Evolutionary conservation across 768 basidiomycete species (phyloP).

Genomic region (Tephrocybe sp.): DNA sequence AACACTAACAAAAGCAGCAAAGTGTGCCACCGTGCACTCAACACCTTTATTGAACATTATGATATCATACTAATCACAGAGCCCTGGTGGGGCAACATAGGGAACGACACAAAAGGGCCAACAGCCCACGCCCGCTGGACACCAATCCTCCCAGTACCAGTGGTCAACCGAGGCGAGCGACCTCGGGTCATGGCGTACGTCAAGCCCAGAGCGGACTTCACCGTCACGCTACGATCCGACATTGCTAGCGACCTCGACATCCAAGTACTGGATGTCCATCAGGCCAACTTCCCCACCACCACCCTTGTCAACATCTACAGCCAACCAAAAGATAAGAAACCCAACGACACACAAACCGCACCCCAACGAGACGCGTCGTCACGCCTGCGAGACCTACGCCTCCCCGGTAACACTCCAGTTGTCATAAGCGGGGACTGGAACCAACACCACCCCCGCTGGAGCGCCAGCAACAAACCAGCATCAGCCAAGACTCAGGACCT

Average conservation of each 20-base stretch:
- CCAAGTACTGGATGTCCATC: conserved; percentile 21
- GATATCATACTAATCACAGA: background rate
- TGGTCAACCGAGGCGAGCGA: background rate
- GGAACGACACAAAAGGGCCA: background rate
- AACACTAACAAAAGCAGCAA: background rate
- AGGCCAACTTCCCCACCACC: conserved; percentile 10
- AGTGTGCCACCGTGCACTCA: background rate
- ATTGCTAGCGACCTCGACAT: conserved; percentile 21
- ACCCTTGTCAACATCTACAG: conserved; percentile 1
- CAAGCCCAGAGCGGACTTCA: conserved; percentile 16
- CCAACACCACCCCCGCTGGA: conserved; percentile 3
- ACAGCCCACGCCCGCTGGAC: too few species aligned
- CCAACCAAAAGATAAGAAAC: background rate
- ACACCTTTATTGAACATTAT: background rate
- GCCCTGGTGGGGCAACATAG: background rate
- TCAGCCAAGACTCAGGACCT: background rate
- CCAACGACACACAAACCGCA: background rate
- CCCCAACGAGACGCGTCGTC: background rate
- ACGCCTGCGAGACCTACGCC: background rate
- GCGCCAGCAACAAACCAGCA: background rate
- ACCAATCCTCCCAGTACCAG: too few species aligned
- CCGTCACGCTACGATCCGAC: conserved; percentile 22
- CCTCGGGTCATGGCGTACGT: conserved; percentile 20
- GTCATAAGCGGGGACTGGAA: conserved; percentile 6
- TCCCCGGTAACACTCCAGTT: background rate